Evolutionary conservation across 2,329 filamentous ascomycete genomes (phyloP).

Genomic region (Rugonectria rugulosa): DNA sequence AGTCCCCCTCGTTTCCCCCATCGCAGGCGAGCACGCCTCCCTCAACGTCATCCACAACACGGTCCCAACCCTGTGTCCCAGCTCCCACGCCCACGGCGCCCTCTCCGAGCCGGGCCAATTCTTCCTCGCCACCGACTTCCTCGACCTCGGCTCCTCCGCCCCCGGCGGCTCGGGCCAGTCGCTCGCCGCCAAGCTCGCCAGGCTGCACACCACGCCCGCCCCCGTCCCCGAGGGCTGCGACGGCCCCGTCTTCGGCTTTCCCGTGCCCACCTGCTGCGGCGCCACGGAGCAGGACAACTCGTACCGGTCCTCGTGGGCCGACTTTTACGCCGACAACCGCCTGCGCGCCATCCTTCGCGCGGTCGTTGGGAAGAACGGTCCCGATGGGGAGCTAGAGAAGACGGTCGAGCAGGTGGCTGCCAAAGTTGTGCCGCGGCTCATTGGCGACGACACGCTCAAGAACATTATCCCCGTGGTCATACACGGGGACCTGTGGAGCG

Average conservation of each 20-base stretch:
- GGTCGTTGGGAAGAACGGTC: conserved; percentile 67
- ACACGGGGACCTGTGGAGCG: conserved; percentile 94
- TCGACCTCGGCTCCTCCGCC: conserved; percentile 65
- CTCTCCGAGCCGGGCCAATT: conserved; percentile 56
- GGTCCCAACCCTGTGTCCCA: conserved; percentile 79
- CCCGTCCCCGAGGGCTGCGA: conserved; percentile 67
- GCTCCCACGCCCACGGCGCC: conserved; percentile 75
- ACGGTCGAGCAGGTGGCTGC: conserved; percentile 71
- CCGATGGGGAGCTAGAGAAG: conserved; percentile 66
- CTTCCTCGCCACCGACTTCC: conserved; percentile 80
- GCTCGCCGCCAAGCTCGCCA: conserved; percentile 79
- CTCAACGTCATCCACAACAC: conserved; percentile 79
- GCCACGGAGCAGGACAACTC: conserved; percentile 82
- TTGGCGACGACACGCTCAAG: conserved; percentile 72
- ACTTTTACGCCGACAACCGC: conserved; percentile 83
- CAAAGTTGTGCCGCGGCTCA: conserved; percentile 76
- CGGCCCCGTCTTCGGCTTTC: conserved; percentile 80
- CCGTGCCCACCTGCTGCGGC: conserved; percentile 85
- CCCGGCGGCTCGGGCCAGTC: conserved; percentile 58
- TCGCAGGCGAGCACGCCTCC: conserved; percentile 79
- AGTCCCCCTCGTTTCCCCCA: neutral
- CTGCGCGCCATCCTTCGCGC: conserved; percentile 69
- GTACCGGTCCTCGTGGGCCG: conserved; percentile 77
- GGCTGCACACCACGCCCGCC: conserved; percentile 78
- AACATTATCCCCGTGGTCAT: conserved; percentile 79